A percentile compares a stretch with the other conserved stretches of the same genome.
These are phyloP conservation scores for Termitomyces sp. DNA, from an alignment of 768 basidiomycete genomes.

Conservation along the genomic window DNA sequence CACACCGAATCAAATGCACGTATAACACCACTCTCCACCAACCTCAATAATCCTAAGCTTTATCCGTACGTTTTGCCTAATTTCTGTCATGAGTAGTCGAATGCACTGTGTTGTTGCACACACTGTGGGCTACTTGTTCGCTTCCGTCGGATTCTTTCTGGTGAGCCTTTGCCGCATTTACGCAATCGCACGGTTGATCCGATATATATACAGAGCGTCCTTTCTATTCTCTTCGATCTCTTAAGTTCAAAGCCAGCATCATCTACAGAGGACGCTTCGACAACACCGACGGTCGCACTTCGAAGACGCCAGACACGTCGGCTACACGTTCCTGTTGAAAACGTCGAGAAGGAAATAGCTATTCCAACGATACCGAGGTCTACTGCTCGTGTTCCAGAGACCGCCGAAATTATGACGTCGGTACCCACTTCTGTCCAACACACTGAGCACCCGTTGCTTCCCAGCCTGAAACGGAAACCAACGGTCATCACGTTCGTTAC, in stretches of 20 bases:
- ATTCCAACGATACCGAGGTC: not conserved
- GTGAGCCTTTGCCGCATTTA: conserved; percentile 17
- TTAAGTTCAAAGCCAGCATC: not conserved
- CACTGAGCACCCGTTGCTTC: not conserved
- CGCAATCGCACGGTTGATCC: not conserved
- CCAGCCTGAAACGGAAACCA: conserved; percentile 6
- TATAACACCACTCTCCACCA: not conserved
- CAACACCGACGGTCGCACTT: not conserved
- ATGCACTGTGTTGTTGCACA: conserved; percentile 21
- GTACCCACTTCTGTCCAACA: not conserved
- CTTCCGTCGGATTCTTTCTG: conserved; percentile 27
- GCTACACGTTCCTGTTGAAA: not conserved
- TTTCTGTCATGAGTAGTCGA: conserved; percentile 3
- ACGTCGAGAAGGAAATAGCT: not conserved
- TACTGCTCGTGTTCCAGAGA: not conserved
- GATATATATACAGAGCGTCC: conserved; percentile 23
- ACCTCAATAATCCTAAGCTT: not conserved
- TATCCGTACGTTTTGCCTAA: not conserved
- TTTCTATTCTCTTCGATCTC: conserved; percentile 21
- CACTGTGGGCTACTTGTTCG: conserved; percentile 26
- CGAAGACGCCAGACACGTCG: conserved; percentile 1
- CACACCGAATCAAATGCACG: not conserved
- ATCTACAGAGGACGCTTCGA: not conserved
- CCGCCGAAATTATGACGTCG: not conserved
- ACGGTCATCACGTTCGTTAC: conserved; percentile 5